phyloP scores from a whole-genome alignment of 164 flowering plant species.

The Magnolia officinalis region DNA sequence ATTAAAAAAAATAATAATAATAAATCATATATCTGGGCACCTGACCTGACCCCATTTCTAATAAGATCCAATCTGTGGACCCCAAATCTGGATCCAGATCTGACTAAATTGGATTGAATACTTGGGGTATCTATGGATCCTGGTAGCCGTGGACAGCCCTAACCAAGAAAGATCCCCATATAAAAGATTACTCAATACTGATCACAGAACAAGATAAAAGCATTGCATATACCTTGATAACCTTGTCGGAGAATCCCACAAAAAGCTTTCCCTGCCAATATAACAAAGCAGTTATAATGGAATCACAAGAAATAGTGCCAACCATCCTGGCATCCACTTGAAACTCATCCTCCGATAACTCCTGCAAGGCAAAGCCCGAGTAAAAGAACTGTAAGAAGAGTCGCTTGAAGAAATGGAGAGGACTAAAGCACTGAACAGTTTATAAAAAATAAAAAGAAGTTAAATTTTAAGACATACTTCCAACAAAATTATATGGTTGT shows the following conservation, averaged over 20 bases:
- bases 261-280: conserved; percentile 70
- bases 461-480: neutral
- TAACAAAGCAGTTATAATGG: conserved; percentile 57
- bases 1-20: too few relatives aligned
- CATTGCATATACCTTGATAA: conserved; percentile 51
- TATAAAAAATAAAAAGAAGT: neutral
- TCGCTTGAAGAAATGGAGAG: neutral
- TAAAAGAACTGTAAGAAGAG: neutral
- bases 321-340: conserved; percentile 37
- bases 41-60: neutral
- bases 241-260: conserved; percentile 63
- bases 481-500: neutral
- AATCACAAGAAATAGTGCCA: conserved; percentile 61
- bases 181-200: neutral
- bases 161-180: neutral
- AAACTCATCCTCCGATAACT: conserved; percentile 48
- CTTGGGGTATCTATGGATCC: too few relatives aligned
- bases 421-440: neutral
- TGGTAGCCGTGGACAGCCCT: too few relatives aligned
- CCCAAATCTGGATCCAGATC: neutral
- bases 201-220: too few relatives aligned
- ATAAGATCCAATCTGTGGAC: neutral
- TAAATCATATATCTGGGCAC: neutral
- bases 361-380: conserved; percentile 33
- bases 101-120: too few relatives aligned